Evolutionary conservation across 2,329 filamentous ascomycete genomes (phyloP).

Genomic region (Ramichloridium luteum): DNA sequence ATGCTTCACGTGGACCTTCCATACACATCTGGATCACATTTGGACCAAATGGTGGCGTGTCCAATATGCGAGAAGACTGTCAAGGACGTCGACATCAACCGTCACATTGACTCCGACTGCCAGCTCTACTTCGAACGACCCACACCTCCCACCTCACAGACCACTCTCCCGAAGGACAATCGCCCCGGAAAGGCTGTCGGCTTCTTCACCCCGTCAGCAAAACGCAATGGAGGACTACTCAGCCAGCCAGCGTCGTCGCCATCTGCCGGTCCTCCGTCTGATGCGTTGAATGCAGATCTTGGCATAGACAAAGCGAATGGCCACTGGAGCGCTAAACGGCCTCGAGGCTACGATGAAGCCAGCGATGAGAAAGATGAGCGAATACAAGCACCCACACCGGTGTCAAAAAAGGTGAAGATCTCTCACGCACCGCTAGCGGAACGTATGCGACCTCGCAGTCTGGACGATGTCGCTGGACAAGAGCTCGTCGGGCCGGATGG

Average conservation of each 20-base stretch:
- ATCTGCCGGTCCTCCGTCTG: background rate
- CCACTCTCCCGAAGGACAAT: conserved; percentile 12
- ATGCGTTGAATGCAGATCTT: background rate
- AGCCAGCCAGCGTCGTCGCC: conserved; percentile 17
- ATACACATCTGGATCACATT: too few species aligned
- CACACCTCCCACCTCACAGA: conserved; percentile 27
- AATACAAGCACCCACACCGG: conserved; percentile 26
- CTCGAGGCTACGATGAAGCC: conserved; percentile 15
- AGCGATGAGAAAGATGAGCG: conserved; percentile 3
- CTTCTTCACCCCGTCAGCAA: conserved; percentile 43
- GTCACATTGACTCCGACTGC: conserved; percentile 80
- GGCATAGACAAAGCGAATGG: background rate
- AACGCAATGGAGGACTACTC: conserved; percentile 23
- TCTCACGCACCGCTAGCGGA: conserved; percentile 74
- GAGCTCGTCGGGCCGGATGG: conserved; percentile 76
- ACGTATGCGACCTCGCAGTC: conserved; percentile 72
- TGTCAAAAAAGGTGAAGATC: conserved; percentile 56
- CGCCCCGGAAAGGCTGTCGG: conserved; percentile 36
- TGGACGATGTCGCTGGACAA: conserved; percentile 84
- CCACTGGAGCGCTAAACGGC: conserved; percentile 14
- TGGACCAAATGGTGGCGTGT: conserved; percentile 25
- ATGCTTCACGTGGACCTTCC: too few species aligned
- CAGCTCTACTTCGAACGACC: conserved; percentile 50
- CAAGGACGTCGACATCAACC: conserved; percentile 66
- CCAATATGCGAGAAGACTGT: conserved; percentile 25